Conservation (phyloP, 208 protist genomes). For the Lotmaria passim region DNA sequence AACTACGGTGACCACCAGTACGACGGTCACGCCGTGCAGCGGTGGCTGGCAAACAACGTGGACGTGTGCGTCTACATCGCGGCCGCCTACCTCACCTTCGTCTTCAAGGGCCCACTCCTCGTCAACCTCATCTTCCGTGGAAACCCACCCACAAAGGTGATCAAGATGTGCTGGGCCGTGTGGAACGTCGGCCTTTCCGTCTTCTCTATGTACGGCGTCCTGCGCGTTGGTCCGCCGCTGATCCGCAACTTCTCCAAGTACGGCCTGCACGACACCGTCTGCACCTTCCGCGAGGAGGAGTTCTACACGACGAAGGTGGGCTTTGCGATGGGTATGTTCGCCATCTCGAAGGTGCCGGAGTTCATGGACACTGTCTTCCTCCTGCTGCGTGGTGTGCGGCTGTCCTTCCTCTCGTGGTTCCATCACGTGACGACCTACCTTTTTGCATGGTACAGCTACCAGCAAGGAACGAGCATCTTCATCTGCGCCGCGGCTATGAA, state of each 20-base stretch:
- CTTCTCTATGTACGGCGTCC: constrained; percentile 81
- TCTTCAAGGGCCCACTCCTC: constrained; percentile 50
- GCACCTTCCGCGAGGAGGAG: constrained; percentile 59
- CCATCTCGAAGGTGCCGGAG: constrained; percentile 87
- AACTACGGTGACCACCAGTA: constrained; percentile 48
- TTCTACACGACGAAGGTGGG: constrained; percentile 70
- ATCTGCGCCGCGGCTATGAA: constrained; percentile 91
- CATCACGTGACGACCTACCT: constrained; percentile 93
- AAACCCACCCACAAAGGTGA: constrained; percentile 52
- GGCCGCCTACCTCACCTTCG: constrained; percentile 64
- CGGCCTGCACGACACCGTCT: constrained; percentile 70
- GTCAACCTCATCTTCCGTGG: constrained; percentile 45
- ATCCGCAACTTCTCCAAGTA: constrained; percentile 34
- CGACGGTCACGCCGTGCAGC: constrained; percentile 42
- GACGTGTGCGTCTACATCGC: constrained; percentile 63
- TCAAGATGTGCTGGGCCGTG: constrained; percentile 65
- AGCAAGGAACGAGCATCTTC: constrained; percentile 53
- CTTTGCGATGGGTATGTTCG: constrained; percentile 79
- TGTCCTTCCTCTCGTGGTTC: constrained; percentile 90
- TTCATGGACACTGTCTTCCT: constrained; percentile 89
- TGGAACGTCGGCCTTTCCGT: constrained; percentile 89
- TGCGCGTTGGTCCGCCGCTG: constrained; percentile 56
- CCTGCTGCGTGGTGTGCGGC: constrained; percentile 68
- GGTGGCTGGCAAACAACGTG: constrained; percentile 43
- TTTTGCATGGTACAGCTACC: constrained; percentile 90